Percentiles rank a stretch among this genome's conserved stretches.
Evolutionary conservation across 1,284 basidiomycete species (phyloP).

Genomic region (Tilletiopsis washingtonensis): DNA sequence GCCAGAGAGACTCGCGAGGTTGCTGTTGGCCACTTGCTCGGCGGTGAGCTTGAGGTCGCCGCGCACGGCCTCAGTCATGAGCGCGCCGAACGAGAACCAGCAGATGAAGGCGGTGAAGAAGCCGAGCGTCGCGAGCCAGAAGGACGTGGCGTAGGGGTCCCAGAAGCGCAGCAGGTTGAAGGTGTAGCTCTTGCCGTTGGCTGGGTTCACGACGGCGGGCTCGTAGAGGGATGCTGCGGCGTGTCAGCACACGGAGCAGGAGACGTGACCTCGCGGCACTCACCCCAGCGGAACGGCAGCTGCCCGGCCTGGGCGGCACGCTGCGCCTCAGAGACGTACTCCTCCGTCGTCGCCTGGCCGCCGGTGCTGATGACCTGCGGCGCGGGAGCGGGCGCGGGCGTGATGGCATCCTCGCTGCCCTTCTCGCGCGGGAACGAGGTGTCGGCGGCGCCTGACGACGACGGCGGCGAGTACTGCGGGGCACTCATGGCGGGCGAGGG

Average conservation of each 20-base stretch:
- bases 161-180: constrained; percentile 56
- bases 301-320: constrained; percentile 8
- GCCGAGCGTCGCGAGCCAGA: constrained; percentile 50
- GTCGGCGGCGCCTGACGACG: neutral
- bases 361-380: constrained; percentile 5
- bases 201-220: constrained; percentile 52
- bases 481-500: neutral
- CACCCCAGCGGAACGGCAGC: constrained; percentile 32
- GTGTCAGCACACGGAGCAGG: too few relatives aligned
- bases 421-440: neutral
- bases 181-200: constrained; percentile 57
- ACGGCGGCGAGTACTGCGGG: neutral
- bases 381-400: neutral
- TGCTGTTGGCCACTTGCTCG: constrained; percentile 56
- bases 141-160: constrained; percentile 55
- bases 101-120: constrained; percentile 54
- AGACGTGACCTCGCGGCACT: too few relatives aligned
- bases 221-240: constrained; percentile 44
- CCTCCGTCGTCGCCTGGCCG: constrained; percentile 17
- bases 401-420: neutral
- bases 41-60: constrained; percentile 55
- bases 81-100: constrained; percentile 63
- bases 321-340: constrained; percentile 31
- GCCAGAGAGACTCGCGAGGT: constrained; percentile 57
- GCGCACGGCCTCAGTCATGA: constrained; percentile 59